Conservation (phyloP, 2,329 filamentous ascomycete species). For the Simplicillium sp. region DNA sequence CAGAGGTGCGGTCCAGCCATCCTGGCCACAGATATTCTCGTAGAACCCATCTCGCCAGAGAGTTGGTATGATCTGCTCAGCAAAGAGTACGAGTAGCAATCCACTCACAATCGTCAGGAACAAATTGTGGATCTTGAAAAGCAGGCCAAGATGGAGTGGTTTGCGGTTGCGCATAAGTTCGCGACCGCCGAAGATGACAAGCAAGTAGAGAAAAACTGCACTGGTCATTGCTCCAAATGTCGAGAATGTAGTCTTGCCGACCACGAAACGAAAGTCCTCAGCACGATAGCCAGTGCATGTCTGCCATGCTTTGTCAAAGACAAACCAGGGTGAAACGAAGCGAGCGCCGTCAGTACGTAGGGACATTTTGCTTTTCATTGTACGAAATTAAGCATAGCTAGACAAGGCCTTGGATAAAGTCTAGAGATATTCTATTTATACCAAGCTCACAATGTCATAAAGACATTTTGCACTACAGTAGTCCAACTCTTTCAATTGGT, state of each 20-base stretch:
- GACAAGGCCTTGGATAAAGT: no score
- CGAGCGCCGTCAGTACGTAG: conserved; percentile 22
- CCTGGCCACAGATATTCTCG: conserved; percentile 72
- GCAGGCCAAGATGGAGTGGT: conserved; percentile 74
- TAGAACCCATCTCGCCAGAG: conserved; percentile 76
- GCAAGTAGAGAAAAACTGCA: conserved; percentile 82
- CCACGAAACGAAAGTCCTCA: conserved; percentile 75
- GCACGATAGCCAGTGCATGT: conserved; percentile 69
- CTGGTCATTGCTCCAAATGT: conserved; percentile 75
- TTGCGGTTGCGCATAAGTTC: conserved; percentile 83
- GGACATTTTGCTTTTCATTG: neutral
- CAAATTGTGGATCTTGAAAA: conserved; percentile 97
- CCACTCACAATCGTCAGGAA: conserved; percentile 81
- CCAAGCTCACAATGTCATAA: no score
- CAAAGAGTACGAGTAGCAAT: conserved; percentile 71
- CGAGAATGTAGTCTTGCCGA: conserved; percentile 79
- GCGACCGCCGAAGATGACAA: conserved; percentile 85
- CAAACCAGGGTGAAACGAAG: conserved; percentile 67
- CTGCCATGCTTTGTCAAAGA: conserved; percentile 83
- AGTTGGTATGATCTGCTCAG: conserved; percentile 87
- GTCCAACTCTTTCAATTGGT: no score
- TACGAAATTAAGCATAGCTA: no score
- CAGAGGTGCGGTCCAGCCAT: conserved; percentile 89
- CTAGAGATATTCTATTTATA: no score
- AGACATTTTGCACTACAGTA: no score